Conservation (phyloP, 257 asterid genomes). For the Penstemon eatonii region DNA sequence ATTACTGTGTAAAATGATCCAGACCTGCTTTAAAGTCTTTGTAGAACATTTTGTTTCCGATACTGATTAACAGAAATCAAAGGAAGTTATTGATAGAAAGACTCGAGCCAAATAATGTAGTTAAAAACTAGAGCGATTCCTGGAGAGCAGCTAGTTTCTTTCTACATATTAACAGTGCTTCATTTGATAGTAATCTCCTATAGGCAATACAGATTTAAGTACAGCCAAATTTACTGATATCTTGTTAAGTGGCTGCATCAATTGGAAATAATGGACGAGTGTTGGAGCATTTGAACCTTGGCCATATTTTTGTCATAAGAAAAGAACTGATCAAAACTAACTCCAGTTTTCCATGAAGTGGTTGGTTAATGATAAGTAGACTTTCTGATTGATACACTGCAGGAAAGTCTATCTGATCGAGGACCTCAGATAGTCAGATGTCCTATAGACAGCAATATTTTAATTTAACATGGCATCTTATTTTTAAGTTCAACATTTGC, state of each 20-base stretch:
- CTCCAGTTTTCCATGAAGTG: neutral
- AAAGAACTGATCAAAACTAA: neutral
- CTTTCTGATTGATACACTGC: slow-evolving; percentile 1
- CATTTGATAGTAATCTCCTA: neutral
- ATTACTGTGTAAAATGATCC: too few species aligned
- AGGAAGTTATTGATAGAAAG: slow-evolving; percentile 11
- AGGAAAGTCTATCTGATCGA: slow-evolving; percentile 5
- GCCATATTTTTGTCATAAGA: neutral
- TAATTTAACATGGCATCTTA: neutral
- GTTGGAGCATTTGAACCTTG: slow-evolving; percentile 17
- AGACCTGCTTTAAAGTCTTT: neutral
- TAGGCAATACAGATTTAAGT: neutral
- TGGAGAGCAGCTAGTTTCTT: neutral
- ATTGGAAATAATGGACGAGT: neutral
- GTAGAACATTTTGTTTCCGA: neutral
- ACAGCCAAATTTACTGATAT: neutral
- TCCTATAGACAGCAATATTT: slow-evolving; percentile 18
- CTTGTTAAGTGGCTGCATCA: neutral
- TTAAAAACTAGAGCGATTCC: slow-evolving; percentile 5
- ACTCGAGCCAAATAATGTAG: neutral
- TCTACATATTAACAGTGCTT: slow-evolving; percentile 6
- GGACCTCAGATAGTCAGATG: slow-evolving; percentile 1
- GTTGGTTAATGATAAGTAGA: slow-evolving; percentile 12
- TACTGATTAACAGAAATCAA: neutral
- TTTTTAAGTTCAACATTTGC: slow-evolving; percentile 14